phyloP scores from a whole-genome alignment of 2,329 filamentous ascomycete genomes.

The Ceratocystis cacaofunesta region DNA sequence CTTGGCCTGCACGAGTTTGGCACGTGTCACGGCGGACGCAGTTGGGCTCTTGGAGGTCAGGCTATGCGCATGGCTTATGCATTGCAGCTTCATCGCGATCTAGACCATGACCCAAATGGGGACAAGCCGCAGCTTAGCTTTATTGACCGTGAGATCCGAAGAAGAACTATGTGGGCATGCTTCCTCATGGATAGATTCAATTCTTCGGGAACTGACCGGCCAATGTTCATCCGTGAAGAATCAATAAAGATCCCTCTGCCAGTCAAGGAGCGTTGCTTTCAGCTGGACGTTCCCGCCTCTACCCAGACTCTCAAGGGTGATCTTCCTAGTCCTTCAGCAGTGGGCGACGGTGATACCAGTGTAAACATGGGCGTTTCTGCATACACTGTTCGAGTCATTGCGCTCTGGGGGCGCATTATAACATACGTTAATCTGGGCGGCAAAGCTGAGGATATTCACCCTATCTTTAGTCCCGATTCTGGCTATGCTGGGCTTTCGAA shows the following conservation, averaged over 20 bases:
- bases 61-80: constrained; percentile 96
- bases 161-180: constrained; percentile 95
- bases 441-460: constrained; percentile 58
- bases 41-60: constrained; percentile 90
- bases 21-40: constrained; percentile 87
- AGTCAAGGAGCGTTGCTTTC: constrained; percentile 77
- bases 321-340: constrained; percentile 45
- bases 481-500: constrained; percentile 55
- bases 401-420: constrained; percentile 80
- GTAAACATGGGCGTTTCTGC: constrained; percentile 91
- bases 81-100: constrained; percentile 78
- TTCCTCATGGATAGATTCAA: constrained; percentile 97
- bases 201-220: constrained; percentile 83
- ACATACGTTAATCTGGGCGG: constrained; percentile 84
- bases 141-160: constrained; percentile 80
- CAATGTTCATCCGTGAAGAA: constrained; percentile 80
- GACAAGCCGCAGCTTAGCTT: constrained; percentile 51
- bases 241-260: constrained; percentile 80
- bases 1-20: constrained; percentile 91
- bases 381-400: constrained; percentile 72
- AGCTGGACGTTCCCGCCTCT: constrained; percentile 75
- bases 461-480: constrained; percentile 74
- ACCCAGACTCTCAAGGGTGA: constrained; percentile 71
- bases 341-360: constrained; percentile 40
- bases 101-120: constrained; percentile 59